Percentiles rank a stretch among this genome's conserved stretches.
These are phyloP conservation scores for Simplicillium sp. DNA, from an alignment of 2,329 filamentous ascomycete genomes.

Conservation along the genomic window DNA sequence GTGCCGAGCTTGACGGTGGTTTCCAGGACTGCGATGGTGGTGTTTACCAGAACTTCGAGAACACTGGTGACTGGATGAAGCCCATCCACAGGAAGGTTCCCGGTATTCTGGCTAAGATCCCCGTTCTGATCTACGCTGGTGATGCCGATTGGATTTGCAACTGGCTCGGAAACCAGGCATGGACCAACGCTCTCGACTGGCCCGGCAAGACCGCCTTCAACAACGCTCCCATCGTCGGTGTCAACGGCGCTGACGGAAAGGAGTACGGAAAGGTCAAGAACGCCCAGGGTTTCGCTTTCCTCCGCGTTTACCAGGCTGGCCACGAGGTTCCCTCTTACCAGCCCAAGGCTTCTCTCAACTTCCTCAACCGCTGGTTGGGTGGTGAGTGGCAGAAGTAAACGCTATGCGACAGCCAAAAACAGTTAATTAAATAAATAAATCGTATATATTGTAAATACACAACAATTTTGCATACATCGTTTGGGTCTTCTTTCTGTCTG, in stretches of 20 bases:
- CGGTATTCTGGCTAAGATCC: conserved; percentile 77
- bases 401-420: no score
- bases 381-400: conserved; percentile 8
- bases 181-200: conserved; percentile 93
- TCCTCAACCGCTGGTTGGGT: conserved; percentile 9
- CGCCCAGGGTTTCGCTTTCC: conserved; percentile 7
- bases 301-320: conserved; percentile 8
- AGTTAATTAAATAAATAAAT: no score
- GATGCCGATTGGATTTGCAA: conserved; percentile 91
- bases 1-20: conserved; percentile 69
- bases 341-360: conserved; percentile 6
- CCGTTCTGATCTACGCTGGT: conserved; percentile 87
- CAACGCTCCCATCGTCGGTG: conserved; percentile 57
- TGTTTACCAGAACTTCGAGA: conserved; percentile 96
- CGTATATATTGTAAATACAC: no score
- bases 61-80: conserved; percentile 98
- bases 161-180: conserved; percentile 97
- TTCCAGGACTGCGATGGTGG: conserved; percentile 98
- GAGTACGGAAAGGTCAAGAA: conserved; percentile 8
- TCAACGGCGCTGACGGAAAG: conserved; percentile 44
- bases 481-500: no score
- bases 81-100: conserved; percentile 90
- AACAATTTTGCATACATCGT: no score
- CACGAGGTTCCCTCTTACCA: conserved; percentile 9
- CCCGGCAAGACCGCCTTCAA: conserved; percentile 74